These are phyloP conservation scores for Basipetospora chlamydospora DNA, from an alignment of 2,329 filamentous ascomycete genomes.

Conservation along the genomic window DNA sequence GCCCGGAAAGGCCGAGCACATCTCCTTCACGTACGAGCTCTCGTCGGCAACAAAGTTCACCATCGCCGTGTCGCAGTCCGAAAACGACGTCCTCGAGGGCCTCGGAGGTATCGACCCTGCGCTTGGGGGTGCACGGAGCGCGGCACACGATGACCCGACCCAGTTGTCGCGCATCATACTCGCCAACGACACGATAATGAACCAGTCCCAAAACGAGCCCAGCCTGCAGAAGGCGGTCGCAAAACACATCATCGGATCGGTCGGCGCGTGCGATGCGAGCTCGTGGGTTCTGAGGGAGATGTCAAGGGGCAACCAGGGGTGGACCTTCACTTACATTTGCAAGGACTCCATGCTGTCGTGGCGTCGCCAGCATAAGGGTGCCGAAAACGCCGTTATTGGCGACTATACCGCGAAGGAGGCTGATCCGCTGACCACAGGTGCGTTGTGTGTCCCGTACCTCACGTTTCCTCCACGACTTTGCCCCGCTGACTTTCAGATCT, in stretches of 20 bases:
- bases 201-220: constrained; percentile 34
- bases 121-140: constrained; percentile 10
- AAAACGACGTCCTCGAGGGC: constrained; percentile 20
- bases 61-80: constrained; percentile 21
- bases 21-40: constrained; percentile 32
- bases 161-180: constrained; percentile 23
- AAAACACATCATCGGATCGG: constrained; percentile 28
- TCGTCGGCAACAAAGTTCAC: constrained; percentile 27
- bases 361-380: constrained; percentile 30
- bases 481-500: constrained; percentile 2
- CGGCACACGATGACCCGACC: constrained; percentile 9
- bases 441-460: constrained; percentile 9
- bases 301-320: constrained; percentile 30
- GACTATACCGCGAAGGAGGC: constrained; percentile 33
- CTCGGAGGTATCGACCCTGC: constrained; percentile 20
- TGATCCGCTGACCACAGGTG: constrained; percentile 30
- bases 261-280: constrained; percentile 32
- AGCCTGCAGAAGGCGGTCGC: constrained; percentile 33
- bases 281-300: constrained; percentile 32
- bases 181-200: constrained; percentile 30
- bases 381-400: constrained; percentile 26
- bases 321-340: constrained; percentile 39
- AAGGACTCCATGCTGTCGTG: constrained; percentile 36
- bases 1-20: constrained; percentile 33
- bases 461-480: constrained; percentile 8